A percentile compares a stretch with the other conserved stretches of the same genome.
phyloP scores from a whole-genome alignment of 2,329 filamentous ascomycete genomes.

The Cladosporium colombiae region DNA sequence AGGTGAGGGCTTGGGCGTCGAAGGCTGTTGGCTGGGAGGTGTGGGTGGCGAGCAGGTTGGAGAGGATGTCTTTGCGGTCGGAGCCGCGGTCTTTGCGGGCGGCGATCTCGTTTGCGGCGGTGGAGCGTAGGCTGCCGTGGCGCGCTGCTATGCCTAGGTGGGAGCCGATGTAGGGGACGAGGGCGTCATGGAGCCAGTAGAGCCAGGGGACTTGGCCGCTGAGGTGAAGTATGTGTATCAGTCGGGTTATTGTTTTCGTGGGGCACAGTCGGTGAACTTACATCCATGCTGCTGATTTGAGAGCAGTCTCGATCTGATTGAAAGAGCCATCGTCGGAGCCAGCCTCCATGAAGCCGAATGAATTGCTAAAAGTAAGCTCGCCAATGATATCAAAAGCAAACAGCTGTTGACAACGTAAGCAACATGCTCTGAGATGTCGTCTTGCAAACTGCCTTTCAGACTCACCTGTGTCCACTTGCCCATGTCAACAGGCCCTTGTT shows the following conservation, averaged over 20 bases:
- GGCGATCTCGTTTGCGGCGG: conserved; percentile 30
- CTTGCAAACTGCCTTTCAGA: neutral
- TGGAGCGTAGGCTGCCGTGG: conserved; percentile 32
- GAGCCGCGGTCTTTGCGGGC: conserved; percentile 38
- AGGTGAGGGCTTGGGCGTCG: conserved; percentile 42
- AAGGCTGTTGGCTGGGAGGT: conserved; percentile 41
- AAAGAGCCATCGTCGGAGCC: conserved; percentile 29
- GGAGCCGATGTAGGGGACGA: conserved; percentile 28
- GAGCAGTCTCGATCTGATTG: conserved; percentile 23
- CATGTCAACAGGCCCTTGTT: conserved; percentile 49
- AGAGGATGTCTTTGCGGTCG: conserved; percentile 52
- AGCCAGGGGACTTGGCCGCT: conserved; percentile 26
- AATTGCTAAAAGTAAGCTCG: conserved; percentile 53
- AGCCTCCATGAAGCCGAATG: conserved; percentile 55
- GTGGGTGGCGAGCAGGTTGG: conserved; percentile 49
- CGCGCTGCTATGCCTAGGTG: conserved; percentile 31
- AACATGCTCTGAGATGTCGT: neutral
- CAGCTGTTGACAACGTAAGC: conserved; percentile 38
- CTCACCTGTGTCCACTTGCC: conserved; percentile 45
- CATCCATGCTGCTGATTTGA: conserved; percentile 31
- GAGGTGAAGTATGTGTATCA: neutral
- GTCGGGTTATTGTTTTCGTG: neutral
- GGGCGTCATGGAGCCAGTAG: conserved; percentile 36
- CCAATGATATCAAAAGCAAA: conserved; percentile 60
- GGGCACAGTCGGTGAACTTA: neutral